Evolutionary conservation across 192 early-diverging fungal species (phyloP).

Genomic region (Podila minutissima): DNA sequence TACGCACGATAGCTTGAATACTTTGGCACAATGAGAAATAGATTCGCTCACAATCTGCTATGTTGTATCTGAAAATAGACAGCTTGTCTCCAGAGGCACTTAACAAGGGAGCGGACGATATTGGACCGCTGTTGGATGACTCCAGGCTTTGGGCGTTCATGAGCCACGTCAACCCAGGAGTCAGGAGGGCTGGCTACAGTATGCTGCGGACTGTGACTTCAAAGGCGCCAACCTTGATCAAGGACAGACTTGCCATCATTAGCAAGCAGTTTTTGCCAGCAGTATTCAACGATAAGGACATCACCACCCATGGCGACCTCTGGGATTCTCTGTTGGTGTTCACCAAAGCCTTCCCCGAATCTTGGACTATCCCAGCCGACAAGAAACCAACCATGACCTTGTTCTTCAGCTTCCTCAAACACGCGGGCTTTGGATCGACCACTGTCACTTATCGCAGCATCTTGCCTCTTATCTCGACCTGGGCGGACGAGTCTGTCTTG

Average conservation of each 20-base stretch:
- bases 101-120: slow-evolving; percentile 44
- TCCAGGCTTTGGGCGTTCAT: slow-evolving; percentile 65
- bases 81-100: slow-evolving; percentile 35
- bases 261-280: slow-evolving; percentile 66
- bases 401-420: slow-evolving; percentile 75
- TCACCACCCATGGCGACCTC: slow-evolving; percentile 76
- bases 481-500: slow-evolving; percentile 33
- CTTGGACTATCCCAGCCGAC: slow-evolving; percentile 63
- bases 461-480: slow-evolving; percentile 69
- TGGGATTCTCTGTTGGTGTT: slow-evolving; percentile 89
- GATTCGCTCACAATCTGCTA: background rate
- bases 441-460: slow-evolving; percentile 80
- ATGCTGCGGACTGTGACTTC: slow-evolving; percentile 62
- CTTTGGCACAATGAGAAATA: background rate
- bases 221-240: slow-evolving; percentile 61
- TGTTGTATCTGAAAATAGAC: slow-evolving; percentile 10
- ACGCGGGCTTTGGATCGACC: slow-evolving; percentile 72
- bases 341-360: slow-evolving; percentile 74
- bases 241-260: slow-evolving; percentile 56
- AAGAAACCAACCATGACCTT: slow-evolving; percentile 70
- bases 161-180: slow-evolving; percentile 53
- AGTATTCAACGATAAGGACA: slow-evolving; percentile 81
- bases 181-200: slow-evolving; percentile 69
- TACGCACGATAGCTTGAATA: background rate
- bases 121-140: slow-evolving; percentile 61